Base-by-base conservation (phyloP, 257 asterid genomes). In the Pogostemon cablin region DNA sequence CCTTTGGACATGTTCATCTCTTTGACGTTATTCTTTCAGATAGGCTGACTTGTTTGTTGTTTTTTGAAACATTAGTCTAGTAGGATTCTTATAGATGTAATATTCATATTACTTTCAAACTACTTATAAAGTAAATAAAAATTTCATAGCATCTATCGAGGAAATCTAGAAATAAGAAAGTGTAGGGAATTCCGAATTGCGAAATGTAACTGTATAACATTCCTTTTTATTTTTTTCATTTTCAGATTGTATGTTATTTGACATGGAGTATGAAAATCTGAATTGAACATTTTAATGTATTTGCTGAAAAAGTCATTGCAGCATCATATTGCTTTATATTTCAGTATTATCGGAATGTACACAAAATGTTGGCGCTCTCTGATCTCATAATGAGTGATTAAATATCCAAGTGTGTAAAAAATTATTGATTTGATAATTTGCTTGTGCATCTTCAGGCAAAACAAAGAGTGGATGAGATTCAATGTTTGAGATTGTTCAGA, bases 381-480 rank as follows among this genome's bases (percentile, higher is more conserved):
- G 5, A 8, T 44, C 39, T 68, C 2, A 17, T 3, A 25, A 25
- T 1, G 32, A 25, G 1, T 25, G 32, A 25, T 25, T 25, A 25
- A 39, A 53, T 68, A 32, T 53, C 6, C 12, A 55, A 15, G 15
- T 55, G 39, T 6, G 7, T 32, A 39, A 7, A n/a, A 3, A 20
- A 68, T 68, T 34, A 54, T 48, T 43, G 58, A 57, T n/a, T 44
- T 32, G 17, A 44, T 66, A 20, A 66, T 8, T 68, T 34, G 8
- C 46, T n/a, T 56, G 4, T 46, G 60, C 61, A n/a, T 35, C 44
- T 69, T 68, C 86, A 93, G 98, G 88, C 84, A 95, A 93, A 15
- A 15, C 15, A 15, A 77, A 87, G 98, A 81, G 97, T 87, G 79
- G 98, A 84, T 82, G 98, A 93, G 79, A 86, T 93, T 69, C 96